Base-by-base conservation (phyloP, 2,329 filamentous ascomycete genomes). In the Penicillium paneum region DNA sequence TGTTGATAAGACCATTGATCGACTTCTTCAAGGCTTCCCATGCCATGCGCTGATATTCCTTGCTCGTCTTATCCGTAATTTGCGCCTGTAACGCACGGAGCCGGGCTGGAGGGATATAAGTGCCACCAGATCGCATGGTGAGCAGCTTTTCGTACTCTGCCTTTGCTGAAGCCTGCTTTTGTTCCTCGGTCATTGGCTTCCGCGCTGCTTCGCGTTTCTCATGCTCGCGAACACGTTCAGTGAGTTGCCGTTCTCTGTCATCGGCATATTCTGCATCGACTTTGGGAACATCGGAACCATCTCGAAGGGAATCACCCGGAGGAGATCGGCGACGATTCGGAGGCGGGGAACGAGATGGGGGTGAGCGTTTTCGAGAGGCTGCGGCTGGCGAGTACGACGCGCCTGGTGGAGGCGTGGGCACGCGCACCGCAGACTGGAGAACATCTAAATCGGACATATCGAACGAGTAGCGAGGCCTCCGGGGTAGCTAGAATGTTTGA, bases 21-120 rank as follows among this genome's bases (percentile, higher is more conserved):
- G 90, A 94, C 80, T 99, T 99, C 79, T 99, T 99, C 68, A 99
- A 79, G 12, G 93, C 93, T 75, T 99, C 94, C 94, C 94, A 99
- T 8, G 92, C 91, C 90, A 99, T 96, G 66, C 94, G 90, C 81
- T 97, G 94, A 71, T 96, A 97, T 76, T 97, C 94, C 75, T 96
- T 95, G 74, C 88, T 95, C 51, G 83, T 87, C 80, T 96, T 96
- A 77, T 99, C 94, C 58, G 91, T 97, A 73, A 99, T 96, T 75
- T 96, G 91, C 49, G 92, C 90, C 78, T 99, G 94, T 57, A 99
- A 83, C 36, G 93, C 93, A 64, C 91, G 86, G 69, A 99, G 80
- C 64, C 91, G 84, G 49, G 93, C 93, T 0, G 94, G 94, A 19
- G 94, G 94, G 58, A 99, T 96, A 71, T 99, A 99, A 24, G 91